A percentile compares a stretch with the other conserved stretches of the same genome.
Conservation (phyloP, 331 rosid genomes). For the Telfairia occidentalis region DNA sequence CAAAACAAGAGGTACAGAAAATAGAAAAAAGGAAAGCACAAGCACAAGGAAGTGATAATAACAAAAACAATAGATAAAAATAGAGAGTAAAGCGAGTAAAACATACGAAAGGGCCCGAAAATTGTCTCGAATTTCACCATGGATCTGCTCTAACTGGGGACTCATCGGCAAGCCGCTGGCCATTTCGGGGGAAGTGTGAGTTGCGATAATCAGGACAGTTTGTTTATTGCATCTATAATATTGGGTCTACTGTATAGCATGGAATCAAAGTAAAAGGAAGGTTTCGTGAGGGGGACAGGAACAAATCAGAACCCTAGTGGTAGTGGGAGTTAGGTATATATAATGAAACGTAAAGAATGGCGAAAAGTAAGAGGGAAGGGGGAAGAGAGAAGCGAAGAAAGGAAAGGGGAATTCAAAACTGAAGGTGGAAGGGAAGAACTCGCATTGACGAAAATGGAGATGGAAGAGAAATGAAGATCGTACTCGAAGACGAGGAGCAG, state of each 20-base stretch:
- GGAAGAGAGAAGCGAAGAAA: neutral
- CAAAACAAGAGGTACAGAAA: neutral
- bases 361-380: neutral
- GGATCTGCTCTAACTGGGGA: conserved; percentile 96
- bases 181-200: conserved; percentile 8
- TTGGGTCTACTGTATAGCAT: neutral
- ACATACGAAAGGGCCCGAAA: conserved; percentile 86
- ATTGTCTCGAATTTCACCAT: conserved; percentile 81
- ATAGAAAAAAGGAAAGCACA: neutral
- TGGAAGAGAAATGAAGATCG: neutral
- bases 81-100: neutral
- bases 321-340: neutral
- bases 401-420: neutral
- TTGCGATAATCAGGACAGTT: neutral
- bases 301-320: neutral
- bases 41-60: neutral
- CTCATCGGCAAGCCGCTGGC: conserved; percentile 48
- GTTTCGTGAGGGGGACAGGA: neutral
- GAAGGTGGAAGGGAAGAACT: neutral
- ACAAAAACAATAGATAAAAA: neutral
- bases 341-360: neutral
- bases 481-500: conserved; percentile 9
- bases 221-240: neutral
- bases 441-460: neutral
- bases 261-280: neutral